Evolutionary conservation across 164 flowering plant species (phyloP).

Genomic region (Platanus orientalis): DNA sequence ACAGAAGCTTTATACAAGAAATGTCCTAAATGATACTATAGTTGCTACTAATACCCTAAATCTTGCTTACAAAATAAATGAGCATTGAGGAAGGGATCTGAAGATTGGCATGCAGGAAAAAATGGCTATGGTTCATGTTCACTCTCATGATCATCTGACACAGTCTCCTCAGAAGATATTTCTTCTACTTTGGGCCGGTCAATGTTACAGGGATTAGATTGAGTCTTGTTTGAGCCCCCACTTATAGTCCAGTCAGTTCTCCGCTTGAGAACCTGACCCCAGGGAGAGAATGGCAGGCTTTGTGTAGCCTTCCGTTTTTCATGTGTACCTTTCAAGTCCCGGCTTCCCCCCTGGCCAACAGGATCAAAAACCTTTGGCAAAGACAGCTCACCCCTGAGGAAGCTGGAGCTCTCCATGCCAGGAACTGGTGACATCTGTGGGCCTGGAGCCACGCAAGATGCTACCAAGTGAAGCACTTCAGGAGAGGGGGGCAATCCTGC

Average conservation of each 20-base stretch:
- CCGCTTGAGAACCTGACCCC: slow-evolving; percentile 15
- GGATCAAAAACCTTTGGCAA: slow-evolving; percentile 17
- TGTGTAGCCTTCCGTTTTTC: slow-evolving; percentile 24
- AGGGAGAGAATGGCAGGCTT: slow-evolving; percentile 12
- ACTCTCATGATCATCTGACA: slow-evolving; percentile 46
- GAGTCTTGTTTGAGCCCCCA: slow-evolving; percentile 55
- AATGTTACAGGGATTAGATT: slow-evolving; percentile 31
- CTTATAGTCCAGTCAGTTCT: slow-evolving; percentile 26
- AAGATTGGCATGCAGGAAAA: slow-evolving; percentile 13
- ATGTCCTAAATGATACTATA: slow-evolving; percentile 28
- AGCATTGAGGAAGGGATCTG: slow-evolving; percentile 12
- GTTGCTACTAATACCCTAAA: slow-evolving; percentile 25
- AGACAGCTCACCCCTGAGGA: slow-evolving; percentile 25
- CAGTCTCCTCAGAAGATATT: slow-evolving; percentile 59
- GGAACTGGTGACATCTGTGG: slow-evolving; percentile 24
- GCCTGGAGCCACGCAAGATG: slow-evolving; percentile 59
- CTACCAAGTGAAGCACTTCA: slow-evolving; percentile 57
- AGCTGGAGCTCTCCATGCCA: slow-evolving; percentile 25
- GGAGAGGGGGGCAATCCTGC: slow-evolving; percentile 57
- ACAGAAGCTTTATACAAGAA: slow-evolving; percentile 40
- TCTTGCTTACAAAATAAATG: slow-evolving; percentile 55
- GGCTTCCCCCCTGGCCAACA: slow-evolving; percentile 14
- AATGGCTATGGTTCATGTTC: slow-evolving; percentile 28
- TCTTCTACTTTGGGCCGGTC: slow-evolving; percentile 33
- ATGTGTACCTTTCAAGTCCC: slow-evolving; percentile 17